Conservation (phyloP, 257 asterid species). For the Parsonsia alboflavescens region DNA sequence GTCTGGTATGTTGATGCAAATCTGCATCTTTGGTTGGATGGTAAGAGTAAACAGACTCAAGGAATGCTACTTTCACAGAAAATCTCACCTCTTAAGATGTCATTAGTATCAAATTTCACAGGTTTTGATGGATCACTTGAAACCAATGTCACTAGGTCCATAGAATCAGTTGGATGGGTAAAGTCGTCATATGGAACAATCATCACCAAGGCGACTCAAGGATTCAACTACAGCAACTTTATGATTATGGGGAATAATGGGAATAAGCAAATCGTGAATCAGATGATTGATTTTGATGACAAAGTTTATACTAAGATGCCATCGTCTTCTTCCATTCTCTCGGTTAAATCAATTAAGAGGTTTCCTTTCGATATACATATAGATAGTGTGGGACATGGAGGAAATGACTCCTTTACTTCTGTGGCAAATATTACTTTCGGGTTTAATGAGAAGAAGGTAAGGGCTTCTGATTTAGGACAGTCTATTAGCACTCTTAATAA, state of each 20-base stretch:
- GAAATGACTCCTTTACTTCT: slow-evolving; percentile 39
- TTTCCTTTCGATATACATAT: slow-evolving; percentile 34
- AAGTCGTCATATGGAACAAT: slow-evolving; percentile 54
- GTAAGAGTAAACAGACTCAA: slow-evolving; percentile 31
- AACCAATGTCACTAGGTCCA: slow-evolving; percentile 44
- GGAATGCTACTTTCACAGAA: slow-evolving; percentile 39
- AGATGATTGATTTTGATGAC: slow-evolving; percentile 41
- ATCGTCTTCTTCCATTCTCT: slow-evolving; percentile 23
- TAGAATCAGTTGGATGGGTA: slow-evolving; percentile 48
- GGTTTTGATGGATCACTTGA: slow-evolving; percentile 55
- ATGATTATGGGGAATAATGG: slow-evolving; percentile 58
- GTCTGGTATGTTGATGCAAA: slow-evolving; percentile 83
- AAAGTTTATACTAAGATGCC: slow-evolving; percentile 25
- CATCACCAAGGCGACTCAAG: slow-evolving; percentile 37
- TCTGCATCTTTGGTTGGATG: slow-evolving; percentile 78
- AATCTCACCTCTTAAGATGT: slow-evolving; percentile 23
- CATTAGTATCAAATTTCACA: slow-evolving; percentile 35
- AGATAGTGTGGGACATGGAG: slow-evolving; percentile 40
- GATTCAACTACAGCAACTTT: slow-evolving; percentile 33
- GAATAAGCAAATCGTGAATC: slow-evolving; percentile 53
- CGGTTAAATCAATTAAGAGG: slow-evolving; percentile 27
- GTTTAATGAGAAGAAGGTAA: slow-evolving; percentile 35
- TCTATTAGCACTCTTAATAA: slow-evolving; percentile 35
- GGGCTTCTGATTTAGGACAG: slow-evolving; percentile 25
- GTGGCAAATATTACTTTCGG: slow-evolving; percentile 52